Base-by-base conservation (phyloP, 805 yeast genomes). In the Lipomyces yamadae region DNA sequence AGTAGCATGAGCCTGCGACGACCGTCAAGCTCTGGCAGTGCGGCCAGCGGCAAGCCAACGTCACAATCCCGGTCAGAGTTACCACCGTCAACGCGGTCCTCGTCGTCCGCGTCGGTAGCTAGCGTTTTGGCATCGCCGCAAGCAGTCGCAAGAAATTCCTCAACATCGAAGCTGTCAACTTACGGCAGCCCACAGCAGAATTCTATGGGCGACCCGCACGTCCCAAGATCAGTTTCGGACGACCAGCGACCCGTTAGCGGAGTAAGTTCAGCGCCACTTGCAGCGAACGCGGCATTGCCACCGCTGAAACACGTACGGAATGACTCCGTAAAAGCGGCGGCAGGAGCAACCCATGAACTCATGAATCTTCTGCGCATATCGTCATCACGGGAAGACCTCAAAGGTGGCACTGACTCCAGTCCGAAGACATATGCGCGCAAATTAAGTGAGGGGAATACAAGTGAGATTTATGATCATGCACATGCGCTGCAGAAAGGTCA, bases 51-150 rank as follows among this genome's bases (percentile, higher is more conserved):
- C 48, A 42, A 10, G 24, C 29, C 7, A 13, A n/a, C 48, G 48
- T 15, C 48, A 18, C 48, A 42, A 13, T 42, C 24, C 8, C 24
- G n/a, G 48, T 37, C 39, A 3, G 39, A 11, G 24, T 24, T 24
- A 11, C 30, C 34, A n/a, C 34, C 55, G 8, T 10, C 55, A n/a
- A 52, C 55, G 3, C 30, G 34, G 34, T 52, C 55, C n/a, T 52
- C 55, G 32, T 52, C 55, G 55, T 52, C 33, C 30, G 55, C 34
- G 5, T 52, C 55, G 55, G 11, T 52, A 29, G 24, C 55, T 34
- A 24, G 8, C 5, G 48, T n/a, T 7, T 52, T 34, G 11, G 55
- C 55, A 1, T n/a, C 48, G 48, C 24, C 15, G 48, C 53, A 48
- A 48, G 24, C 5, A 48, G 53, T 48, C 15, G 10, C 39, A 10